A percentile compares a stretch with the other conserved stretches of the same genome.
These are phyloP conservation scores for Papiliotrema nemorosa DNA, from an alignment of 1,284 basidiomycete species.

Conservation along the genomic window DNA sequence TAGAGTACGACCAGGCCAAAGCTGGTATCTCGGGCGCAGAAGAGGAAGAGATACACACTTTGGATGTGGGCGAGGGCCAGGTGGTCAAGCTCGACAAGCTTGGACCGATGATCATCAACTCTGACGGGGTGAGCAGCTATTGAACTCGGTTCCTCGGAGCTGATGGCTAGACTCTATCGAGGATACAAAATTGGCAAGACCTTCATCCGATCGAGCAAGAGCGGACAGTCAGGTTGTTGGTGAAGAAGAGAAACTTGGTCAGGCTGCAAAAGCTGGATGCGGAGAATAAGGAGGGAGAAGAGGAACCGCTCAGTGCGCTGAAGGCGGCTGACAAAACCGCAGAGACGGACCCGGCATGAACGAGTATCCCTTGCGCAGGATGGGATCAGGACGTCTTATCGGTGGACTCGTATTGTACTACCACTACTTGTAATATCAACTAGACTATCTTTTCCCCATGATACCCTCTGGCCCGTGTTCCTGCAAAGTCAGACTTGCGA, in stretches of 20 bases:
- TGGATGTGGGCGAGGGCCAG: slow-evolving; percentile 41
- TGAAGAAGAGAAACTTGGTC: slow-evolving; percentile 48
- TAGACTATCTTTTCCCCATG: slow-evolving; percentile 16
- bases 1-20: not conserved
- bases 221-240: slow-evolving; percentile 45
- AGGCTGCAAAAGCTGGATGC: slow-evolving; percentile 34
- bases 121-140: slow-evolving; percentile 43
- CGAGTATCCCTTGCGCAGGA: no score
- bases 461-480: slow-evolving; percentile 43
- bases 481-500: slow-evolving; percentile 5
- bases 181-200: slow-evolving; percentile 48
- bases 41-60: slow-evolving; percentile 18
- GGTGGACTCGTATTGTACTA: no score
- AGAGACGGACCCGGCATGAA: no score
- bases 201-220: slow-evolving; percentile 44
- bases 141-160: not conserved
- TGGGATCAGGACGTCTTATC: no score
- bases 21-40: not conserved
- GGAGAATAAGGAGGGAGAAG: slow-evolving; percentile 15
- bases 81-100: slow-evolving; percentile 44
- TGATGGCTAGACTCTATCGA: slow-evolving; percentile 38
- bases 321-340: no score
- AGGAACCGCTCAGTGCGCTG: not conserved
- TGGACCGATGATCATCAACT: slow-evolving; percentile 49
- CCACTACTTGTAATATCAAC: no score